Evolutionary conservation across 495 filamentous ascomycete species (phyloP), one percentile per base, ranked within the genome.

Genomic region (Pseudotulostoma volvatum): DNA sequence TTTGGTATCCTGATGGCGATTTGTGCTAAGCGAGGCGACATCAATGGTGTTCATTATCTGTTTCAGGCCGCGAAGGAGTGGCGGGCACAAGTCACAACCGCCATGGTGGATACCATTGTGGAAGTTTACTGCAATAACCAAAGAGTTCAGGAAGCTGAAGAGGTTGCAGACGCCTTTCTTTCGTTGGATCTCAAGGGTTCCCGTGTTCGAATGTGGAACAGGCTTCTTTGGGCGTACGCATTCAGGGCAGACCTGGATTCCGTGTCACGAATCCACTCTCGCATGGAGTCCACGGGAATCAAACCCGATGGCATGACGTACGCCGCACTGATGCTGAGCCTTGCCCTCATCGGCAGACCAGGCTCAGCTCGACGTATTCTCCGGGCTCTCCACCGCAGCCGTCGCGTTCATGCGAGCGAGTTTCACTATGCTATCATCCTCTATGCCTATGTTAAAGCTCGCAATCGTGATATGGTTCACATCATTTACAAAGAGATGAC

Each of bases 401-500:
- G 65, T 4, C 59, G 67, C 4, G 61, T 86, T 17, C 58, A 68
- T 36, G 67, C 73, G 2, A 77, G 71, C 0, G 63, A 71, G 9
- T 65, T 79, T 8, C 84, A 94, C 52, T 92, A 84, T 51, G 67
- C 75, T n/a, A 70, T 84, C 3, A 55, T 88, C 18, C 74, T 90
- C 61, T 64, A 68, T 18, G 81, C 76, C 2, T 82, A 71, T 44
- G 50, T 79, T 33, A 57, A 48, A 21, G 55, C 52, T 28, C 54
- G 63, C 28, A 61, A 75, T 25, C 59, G 61, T 30, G 53, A 56
- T 9, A 70, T 66, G 52, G 70, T 73, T 5, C 64, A 73, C 37
- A 45, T 59, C 31, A 54, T 75, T 15, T 68, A 73, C 31, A 49
- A 59, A 9, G 57, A 66, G 32, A 77, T 82, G 63, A 20, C 57